Percentiles rank a stretch among this genome's conserved stretches.
Conservation (phyloP, 1,284 basidiomycete genomes). For the Farysia itapuensis region DNA sequence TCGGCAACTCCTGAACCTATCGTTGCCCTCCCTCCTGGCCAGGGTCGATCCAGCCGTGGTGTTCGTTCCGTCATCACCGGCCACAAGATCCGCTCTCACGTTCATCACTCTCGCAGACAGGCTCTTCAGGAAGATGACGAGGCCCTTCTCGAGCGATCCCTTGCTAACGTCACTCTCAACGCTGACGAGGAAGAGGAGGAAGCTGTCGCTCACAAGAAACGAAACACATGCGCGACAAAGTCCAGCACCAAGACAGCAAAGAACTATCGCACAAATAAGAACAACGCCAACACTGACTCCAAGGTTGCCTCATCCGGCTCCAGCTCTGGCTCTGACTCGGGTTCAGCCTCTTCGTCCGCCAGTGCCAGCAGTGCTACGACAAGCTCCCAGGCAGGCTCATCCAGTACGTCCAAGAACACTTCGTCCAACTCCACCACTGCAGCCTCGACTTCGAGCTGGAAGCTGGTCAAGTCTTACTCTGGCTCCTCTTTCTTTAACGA, state of each 20-base stretch:
- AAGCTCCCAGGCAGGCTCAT: conserved; percentile 2
- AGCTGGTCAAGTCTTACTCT: conserved; percentile 37
- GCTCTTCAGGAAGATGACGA: conserved; percentile 6
- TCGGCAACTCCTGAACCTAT: conserved; percentile 16
- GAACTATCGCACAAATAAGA: conserved; percentile 9
- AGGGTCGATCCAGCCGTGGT: conserved; percentile 28
- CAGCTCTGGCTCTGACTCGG: conserved; percentile 3
- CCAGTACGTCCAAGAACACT: conserved; percentile 1
- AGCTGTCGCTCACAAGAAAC: conserved; percentile 22
- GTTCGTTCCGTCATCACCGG: conserved; percentile 41
- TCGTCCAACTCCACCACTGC: conserved; percentile 11
- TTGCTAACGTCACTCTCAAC: conserved; percentile 21
- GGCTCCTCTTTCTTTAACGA: conserved; percentile 41
- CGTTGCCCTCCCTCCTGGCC: conserved; percentile 27
- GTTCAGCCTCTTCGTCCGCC: conserved; percentile 1
- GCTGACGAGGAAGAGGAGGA: conserved; percentile 22
- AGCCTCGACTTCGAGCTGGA: conserved; percentile 15
- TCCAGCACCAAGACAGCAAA: conserved; percentile 4
- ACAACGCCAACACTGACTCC: conserved; percentile 1
- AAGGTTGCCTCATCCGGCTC: conserved; percentile 3
- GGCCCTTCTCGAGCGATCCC: conserved; percentile 7
- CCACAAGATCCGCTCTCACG: conserved; percentile 39
- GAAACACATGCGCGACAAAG: conserved; percentile 29
- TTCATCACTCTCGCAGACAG: conserved; percentile 32
- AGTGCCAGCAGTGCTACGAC: not conserved